These are phyloP conservation scores for Beta corolliflora DNA, from an alignment of 179 eudicot species.

Conservation along the genomic window DNA sequence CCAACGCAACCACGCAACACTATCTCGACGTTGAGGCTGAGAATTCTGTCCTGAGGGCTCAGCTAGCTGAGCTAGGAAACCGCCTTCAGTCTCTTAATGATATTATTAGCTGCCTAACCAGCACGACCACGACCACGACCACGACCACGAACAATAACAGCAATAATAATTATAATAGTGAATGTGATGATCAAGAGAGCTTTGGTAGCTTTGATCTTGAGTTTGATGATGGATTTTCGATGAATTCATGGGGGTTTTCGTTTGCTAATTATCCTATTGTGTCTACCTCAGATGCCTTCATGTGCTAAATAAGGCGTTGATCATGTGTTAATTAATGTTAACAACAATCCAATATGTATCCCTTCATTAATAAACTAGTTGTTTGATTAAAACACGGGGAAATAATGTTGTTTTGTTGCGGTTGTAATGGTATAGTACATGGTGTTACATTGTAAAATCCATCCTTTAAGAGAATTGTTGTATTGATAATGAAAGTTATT, in stretches of 20 bases:
- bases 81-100: conserved; percentile 50
- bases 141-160: neutral
- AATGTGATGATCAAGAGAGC: conserved; percentile 19
- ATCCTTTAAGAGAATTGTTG: neutral
- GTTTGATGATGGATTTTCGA: conserved; percentile 26
- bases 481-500: neutral
- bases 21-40: conserved; percentile 49
- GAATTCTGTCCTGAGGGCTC: conserved; percentile 61
- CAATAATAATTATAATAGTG: neutral
- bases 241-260: conserved; percentile 22
- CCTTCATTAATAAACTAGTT: neutral
- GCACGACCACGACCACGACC: neutral
- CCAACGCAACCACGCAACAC: conserved; percentile 36
- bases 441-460: neutral
- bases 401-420: neutral
- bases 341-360: neutral
- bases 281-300: conserved; percentile 21
- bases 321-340: neutral
- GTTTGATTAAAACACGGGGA: neutral
- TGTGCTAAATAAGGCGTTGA: conserved; percentile 4
- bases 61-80: conserved; percentile 55
- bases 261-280: conserved; percentile 11
- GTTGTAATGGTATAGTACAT: neutral
- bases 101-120: conserved; percentile 32
- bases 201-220: conserved; percentile 27